Conservation (phyloP, 2,329 filamentous ascomycete species). For the Erysiphe pulchra region DNA sequence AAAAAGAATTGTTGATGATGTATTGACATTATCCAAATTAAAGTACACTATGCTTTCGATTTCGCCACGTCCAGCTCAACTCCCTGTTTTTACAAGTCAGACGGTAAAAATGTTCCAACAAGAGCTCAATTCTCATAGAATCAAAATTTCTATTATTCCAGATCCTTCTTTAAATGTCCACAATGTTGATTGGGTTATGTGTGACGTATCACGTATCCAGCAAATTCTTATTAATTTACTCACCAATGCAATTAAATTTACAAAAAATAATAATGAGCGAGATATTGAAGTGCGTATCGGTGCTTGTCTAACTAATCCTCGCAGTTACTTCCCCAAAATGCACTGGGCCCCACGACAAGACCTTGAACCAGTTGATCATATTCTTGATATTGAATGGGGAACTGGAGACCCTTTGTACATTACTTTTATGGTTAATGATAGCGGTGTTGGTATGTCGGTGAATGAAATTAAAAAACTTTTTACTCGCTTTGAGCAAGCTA, state of each 20-base stretch:
- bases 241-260: slow-evolving; percentile 68
- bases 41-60: slow-evolving; percentile 51
- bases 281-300: slow-evolving; percentile 21
- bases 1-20: slow-evolving; percentile 54
- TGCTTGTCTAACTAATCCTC: slow-evolving; percentile 4
- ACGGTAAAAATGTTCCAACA: slow-evolving; percentile 52
- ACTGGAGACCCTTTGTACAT: slow-evolving; percentile 32
- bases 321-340: slow-evolving; percentile 4
- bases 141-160: slow-evolving; percentile 37
- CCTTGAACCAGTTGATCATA: slow-evolving; percentile 3
- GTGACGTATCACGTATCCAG: slow-evolving; percentile 50
- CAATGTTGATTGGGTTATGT: slow-evolving; percentile 34
- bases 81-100: slow-evolving; percentile 33
- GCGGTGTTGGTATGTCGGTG: slow-evolving; percentile 43
- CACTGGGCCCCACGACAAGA: slow-evolving; percentile 6
- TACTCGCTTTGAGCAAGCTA: slow-evolving; percentile 56
- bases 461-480: slow-evolving; percentile 52
- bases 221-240: slow-evolving; percentile 64
- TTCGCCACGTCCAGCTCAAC: slow-evolving; percentile 42
- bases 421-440: slow-evolving; percentile 50
- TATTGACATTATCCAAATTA: slow-evolving; percentile 48
- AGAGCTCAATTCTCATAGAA: slow-evolving; percentile 42
- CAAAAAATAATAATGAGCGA: slow-evolving; percentile 32
- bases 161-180: slow-evolving; percentile 32
- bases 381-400: slow-evolving; percentile 11